Conservation (phyloP, 495 filamentous ascomycete species). For the Penicillium lividum region DNA sequence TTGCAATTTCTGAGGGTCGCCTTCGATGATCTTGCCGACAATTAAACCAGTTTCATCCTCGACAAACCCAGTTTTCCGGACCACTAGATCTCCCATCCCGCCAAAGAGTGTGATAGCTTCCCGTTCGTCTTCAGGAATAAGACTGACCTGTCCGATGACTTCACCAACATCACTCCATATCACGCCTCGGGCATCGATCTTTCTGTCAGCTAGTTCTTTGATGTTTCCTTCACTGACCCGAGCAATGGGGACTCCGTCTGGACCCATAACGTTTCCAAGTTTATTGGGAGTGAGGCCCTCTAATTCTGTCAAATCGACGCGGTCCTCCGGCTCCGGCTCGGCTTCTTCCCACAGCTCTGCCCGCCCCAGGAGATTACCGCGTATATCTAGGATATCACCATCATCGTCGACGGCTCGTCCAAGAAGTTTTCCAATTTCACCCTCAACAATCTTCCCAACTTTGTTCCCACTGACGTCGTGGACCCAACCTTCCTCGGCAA, state of each 20-base stretch:
- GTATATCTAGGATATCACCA: constrained; percentile 57
- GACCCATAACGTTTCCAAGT: neutral
- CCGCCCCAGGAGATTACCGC: constrained; percentile 55
- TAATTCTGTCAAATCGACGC: neutral
- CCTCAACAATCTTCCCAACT: constrained; percentile 53
- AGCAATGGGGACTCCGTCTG: neutral
- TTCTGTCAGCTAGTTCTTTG: neutral
- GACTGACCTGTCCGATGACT: neutral
- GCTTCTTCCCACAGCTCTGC: constrained; percentile 50
- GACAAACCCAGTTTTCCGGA: constrained; percentile 25
- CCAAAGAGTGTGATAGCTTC: neutral
- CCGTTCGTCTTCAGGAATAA: neutral
- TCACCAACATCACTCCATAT: neutral
- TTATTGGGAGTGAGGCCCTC: neutral
- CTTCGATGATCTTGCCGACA: constrained; percentile 67
- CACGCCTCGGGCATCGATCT: neutral
- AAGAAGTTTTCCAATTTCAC: constrained; percentile 54
- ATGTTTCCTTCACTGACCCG: neutral
- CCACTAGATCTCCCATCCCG: neutral
- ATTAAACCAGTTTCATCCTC: constrained; percentile 61
- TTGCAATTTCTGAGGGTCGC: constrained; percentile 65
- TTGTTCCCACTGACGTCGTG: constrained; percentile 54
- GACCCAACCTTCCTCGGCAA: constrained; percentile 51
- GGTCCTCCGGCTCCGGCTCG: constrained; percentile 6
- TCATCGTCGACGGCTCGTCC: constrained; percentile 57